These are phyloP conservation scores for Pelargonium citronellum DNA, from an alignment of 441 rosid genomes.

Conservation along the genomic window DNA sequence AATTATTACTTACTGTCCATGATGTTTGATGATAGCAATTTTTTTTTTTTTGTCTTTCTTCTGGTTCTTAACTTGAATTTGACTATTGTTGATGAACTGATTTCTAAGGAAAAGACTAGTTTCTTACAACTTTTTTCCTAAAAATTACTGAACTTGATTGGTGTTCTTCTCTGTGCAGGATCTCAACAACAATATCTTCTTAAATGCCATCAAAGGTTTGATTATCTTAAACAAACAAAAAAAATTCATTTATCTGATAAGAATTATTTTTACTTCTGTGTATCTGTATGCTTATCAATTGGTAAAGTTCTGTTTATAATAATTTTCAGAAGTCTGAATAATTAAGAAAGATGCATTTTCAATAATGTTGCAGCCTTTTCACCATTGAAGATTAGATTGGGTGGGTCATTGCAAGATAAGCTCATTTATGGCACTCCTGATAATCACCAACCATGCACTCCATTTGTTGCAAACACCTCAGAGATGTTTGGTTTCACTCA, in stretches of 20 bases:
- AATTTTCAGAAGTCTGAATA: no score
- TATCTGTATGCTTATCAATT: not conserved
- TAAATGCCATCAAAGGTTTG: constrained; percentile 73
- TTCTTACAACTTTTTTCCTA: not conserved
- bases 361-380: constrained; percentile 58
- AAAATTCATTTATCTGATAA: no score
- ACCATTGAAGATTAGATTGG: constrained; percentile 84
- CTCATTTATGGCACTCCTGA: constrained; percentile 62
- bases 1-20: not conserved
- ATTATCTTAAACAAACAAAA: no score
- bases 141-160: not conserved
- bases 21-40: not conserved
- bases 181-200: constrained; percentile 48
- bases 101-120: not conserved
- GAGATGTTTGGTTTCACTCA: constrained; percentile 65
- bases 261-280: not conserved
- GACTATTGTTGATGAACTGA: not conserved
- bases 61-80: not conserved
- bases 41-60: not conserved
- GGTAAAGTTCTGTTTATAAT: no score
- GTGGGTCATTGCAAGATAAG: constrained; percentile 86
- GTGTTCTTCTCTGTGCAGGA: constrained; percentile 41
- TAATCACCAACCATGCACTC: constrained; percentile 46
- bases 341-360: not conserved
- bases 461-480: constrained; percentile 48